Evolutionary conservation across 106 monocot genomes (phyloP), one percentile per base, ranked within the genome.

Genomic region (Vanilla planifolia): DNA sequence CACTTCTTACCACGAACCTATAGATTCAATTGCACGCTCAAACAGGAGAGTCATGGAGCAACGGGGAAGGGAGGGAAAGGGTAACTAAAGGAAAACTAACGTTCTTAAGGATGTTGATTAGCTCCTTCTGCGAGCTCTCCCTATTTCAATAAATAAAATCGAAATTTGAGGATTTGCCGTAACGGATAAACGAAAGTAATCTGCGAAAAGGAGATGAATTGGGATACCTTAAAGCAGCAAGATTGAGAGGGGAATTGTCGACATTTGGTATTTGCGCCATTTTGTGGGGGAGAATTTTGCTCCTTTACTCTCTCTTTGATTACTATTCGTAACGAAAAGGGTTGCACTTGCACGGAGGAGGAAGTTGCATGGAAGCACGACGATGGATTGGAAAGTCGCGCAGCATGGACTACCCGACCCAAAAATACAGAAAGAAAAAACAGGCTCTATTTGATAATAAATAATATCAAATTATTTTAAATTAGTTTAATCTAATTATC

Each of bases 191-290:
- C 14, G 55, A 67, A 4, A 15, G 39, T 6, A 67, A 34, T 28
- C 60, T 33, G 3, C 29, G 43, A 10, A 53, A 43, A 39, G 2
- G 17, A 26, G 7, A 15, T 20, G 8, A 46, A 17, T 10, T 15
- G 1, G 11, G 34, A 10, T 33, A 89, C 95, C 95, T 90, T 70
- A 96, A 42, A 24, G 91, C 71, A 0, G 80, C 25, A 59, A 98
- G 78, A 66, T 91, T 87, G 66, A 98, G 60, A 22, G 90, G 86
- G 11, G 91, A 71, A 8, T 87, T 98, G 51, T 98, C 96, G 30
- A 98, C 68, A 62, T 71, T 85, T 24, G 96, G 96, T 51, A 98
- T 98, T 61, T 98, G 96, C 44, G 96, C 81, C 96, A 98, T 93
- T 56, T 56, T 33, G 32, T 37, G 37, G 10, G 37, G 37, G 7